Base-by-base conservation (phyloP, 805 yeast species). In the Pichia insulana region DNA sequence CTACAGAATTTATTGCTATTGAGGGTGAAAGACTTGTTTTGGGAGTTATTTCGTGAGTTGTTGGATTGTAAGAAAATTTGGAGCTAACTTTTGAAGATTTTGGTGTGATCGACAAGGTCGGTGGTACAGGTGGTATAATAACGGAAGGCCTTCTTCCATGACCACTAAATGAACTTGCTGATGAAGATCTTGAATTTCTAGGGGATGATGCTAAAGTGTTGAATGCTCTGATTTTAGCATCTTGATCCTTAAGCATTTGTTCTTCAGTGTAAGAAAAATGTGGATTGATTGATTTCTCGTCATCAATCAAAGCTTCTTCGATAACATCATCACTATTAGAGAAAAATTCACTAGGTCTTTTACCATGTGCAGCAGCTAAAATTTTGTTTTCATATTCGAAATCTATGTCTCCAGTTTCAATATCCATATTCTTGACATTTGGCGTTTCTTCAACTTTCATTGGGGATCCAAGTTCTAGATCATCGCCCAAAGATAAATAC, bases 261-360 rank as follows among this genome's bases (percentile, higher is more conserved):
- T 82, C 89, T 51, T 83, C 87, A 6, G 76, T 73, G 39, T 79
- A 68, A 1, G 85, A 76, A 53, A 68, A 80, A 55, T 80, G 81
- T 8, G 84, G 72, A 25, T 49, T 55, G 1, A 49, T 35, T 15
- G 49, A 33, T 30, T 44, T 44, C 4, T 40, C 44, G 5, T 40
- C 44, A 28, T 46, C 42, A 32, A 40, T 40, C 9, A 34, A 44
- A 36, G 40, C 39, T 11, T 27, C 45, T 7, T 38, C 48, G 5
- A 40, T 47, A 9, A 47, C 53, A 22, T 45, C 46, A 8, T 39
- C 49, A 26, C 39, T 49, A 17, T 38, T 43, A 20, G 22, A 26
- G 8, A 25, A 42, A 37, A 35, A 37, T 6, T 40, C 43, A 20
- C 28, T 25, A 3, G 30, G 4, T 12, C n/a, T 38, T 18, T 28